These are phyloP conservation scores for Sclerotinia trifoliorum DNA, from an alignment of 2,329 filamentous ascomycete genomes.

Conservation along the genomic window DNA sequence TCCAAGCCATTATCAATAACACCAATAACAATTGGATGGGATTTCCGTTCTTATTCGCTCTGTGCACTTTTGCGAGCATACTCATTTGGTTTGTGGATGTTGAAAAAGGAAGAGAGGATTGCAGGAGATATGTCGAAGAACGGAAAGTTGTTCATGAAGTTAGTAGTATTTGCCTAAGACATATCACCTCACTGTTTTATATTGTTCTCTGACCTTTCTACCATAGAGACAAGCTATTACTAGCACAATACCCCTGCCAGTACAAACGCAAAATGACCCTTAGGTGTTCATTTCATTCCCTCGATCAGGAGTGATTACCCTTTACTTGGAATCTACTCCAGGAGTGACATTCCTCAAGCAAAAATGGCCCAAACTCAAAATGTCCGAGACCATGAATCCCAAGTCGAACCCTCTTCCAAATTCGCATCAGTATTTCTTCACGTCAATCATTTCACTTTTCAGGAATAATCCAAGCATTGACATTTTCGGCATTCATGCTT, in stretches of 20 bases:
- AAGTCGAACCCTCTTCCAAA: no score
- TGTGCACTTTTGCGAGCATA: slow-evolving; percentile 43
- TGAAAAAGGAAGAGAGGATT: slow-evolving; percentile 44
- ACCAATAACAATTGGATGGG: slow-evolving; percentile 47
- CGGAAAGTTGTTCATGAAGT: slow-evolving; percentile 35
- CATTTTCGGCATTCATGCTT: no score
- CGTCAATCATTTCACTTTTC: no score
- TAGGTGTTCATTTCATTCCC: no score
- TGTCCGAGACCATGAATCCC: no score
- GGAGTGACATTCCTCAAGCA: no score
- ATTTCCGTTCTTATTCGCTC: slow-evolving; percentile 45
- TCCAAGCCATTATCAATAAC: slow-evolving; percentile 46
- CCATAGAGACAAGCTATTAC: background rate
- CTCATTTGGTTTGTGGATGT: slow-evolving; percentile 44
- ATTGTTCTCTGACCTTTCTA: background rate
- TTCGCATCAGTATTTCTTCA: no score
- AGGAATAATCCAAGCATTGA: no score
- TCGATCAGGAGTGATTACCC: no score
- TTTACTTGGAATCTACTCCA: no score
- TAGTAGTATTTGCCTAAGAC: background rate
- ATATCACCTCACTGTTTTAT: background rate
- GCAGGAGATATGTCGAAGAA: slow-evolving; percentile 41
- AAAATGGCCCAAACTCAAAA: no score
- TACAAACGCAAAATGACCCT: background rate
- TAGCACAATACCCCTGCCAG: background rate